phyloP scores from a whole-genome alignment of 345 rosid species.

The Hibiscus trionum region DNA sequence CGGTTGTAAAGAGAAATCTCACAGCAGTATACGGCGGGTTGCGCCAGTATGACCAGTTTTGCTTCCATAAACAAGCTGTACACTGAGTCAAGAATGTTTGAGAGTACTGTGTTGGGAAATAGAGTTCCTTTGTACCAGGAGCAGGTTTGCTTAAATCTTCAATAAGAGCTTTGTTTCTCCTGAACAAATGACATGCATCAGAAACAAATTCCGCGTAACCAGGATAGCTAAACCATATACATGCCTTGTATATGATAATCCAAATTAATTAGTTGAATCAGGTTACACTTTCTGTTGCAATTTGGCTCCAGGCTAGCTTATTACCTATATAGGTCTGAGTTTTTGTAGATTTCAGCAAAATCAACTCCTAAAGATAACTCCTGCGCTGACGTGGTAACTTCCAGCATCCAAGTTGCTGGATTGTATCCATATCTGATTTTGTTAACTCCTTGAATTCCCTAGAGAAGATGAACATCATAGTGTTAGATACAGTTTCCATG shows the following conservation, averaged over 20 bases:
- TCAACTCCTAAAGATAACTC: conserved; percentile 54
- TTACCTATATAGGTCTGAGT: conserved; percentile 56
- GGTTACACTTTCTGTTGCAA: background rate
- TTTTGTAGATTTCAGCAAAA: conserved; percentile 47
- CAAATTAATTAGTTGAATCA: background rate
- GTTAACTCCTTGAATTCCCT: conserved; percentile 50
- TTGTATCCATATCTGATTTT: conserved; percentile 67
- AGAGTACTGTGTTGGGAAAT: conserved; percentile 45
- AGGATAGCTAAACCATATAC: background rate
- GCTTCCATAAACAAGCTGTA: conserved; percentile 70
- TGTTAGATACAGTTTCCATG: background rate
- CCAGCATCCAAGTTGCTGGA: conserved; percentile 94
- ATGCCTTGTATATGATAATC: background rate
- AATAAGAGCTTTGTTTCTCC: conserved; percentile 64
- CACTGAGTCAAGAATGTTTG: conserved; percentile 47
- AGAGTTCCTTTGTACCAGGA: conserved; percentile 48
- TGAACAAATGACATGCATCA: conserved; percentile 11
- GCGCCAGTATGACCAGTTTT: conserved; percentile 66
- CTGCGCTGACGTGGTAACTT: conserved; percentile 49
- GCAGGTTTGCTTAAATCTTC: conserved; percentile 44
- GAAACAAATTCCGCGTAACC: background rate
- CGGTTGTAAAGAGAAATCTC: conserved; percentile 48
- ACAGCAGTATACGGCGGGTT: conserved; percentile 62
- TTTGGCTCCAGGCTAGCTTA: background rate
- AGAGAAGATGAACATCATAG: background rate